Evolutionary conservation across 306 rosid genomes (phyloP).

Genomic region (Quercus variabilis): DNA sequence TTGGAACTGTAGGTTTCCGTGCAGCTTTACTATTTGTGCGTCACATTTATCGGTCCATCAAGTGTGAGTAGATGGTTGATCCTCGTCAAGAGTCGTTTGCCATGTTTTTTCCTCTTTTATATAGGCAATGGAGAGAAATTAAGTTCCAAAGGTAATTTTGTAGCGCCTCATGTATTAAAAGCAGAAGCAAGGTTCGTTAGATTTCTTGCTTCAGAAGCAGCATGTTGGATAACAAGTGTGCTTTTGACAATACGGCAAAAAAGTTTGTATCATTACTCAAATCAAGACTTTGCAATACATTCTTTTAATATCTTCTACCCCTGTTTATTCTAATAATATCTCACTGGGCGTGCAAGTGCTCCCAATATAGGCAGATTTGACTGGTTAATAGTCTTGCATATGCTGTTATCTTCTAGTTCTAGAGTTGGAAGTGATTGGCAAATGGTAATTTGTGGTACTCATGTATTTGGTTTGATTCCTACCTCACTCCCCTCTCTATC

Average conservation of each 20-base stretch:
- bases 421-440: too few relatives aligned
- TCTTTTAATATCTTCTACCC: conserved; percentile 16
- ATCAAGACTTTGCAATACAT: conserved; percentile 37
- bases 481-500: too few relatives aligned
- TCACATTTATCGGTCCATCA: conserved; percentile 62
- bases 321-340: not conserved
- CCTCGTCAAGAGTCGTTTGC: conserved; percentile 15
- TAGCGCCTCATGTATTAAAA: conserved; percentile 42
- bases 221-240: conserved; percentile 39
- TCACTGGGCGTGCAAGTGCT: not conserved
- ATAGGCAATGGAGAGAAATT: conserved; percentile 50
- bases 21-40: conserved; percentile 64
- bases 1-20: conserved; percentile 67
- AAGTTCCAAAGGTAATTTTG: conserved; percentile 52
- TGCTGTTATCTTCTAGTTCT: too few relatives aligned
- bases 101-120: conserved; percentile 23
- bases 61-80: conserved; percentile 56
- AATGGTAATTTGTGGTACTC: too few relatives aligned
- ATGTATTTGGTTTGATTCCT: too few relatives aligned
- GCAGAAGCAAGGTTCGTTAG: conserved; percentile 37
- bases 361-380: too few relatives aligned
- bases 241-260: conserved; percentile 30
- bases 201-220: conserved; percentile 45
- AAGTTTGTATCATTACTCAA: conserved; percentile 53
- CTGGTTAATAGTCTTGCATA: too few relatives aligned